Evolutionary conservation across 352 stramenopile species (phyloP), one percentile per base, ranked within the genome.

Genomic region (Phytophthora brassicae): DNA sequence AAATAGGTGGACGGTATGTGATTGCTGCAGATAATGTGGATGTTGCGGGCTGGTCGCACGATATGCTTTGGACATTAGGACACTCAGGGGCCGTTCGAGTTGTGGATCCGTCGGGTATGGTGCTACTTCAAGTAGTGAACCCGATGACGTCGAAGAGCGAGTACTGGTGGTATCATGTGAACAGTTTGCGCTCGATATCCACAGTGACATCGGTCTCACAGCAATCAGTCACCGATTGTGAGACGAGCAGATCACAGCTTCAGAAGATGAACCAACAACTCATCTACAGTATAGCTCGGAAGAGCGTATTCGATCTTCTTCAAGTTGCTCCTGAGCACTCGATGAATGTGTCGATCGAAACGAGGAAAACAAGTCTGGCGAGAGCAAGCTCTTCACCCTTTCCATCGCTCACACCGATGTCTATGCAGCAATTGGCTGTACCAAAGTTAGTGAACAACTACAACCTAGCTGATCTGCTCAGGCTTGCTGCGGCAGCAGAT

Each of bases 101-200:
- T 4, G 64, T 90, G 4, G 73, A 80, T 56, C 75, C 81, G 12
- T 75, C 60, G 6, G 74, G 74, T 13, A 84, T 88, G 59, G 74
- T 89, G 5, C 52, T 92, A 19, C 68, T 92, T 59, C 79, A 92
- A 43, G 47, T 92, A 2, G 26, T 69, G 19, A 90, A 92, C 42
- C 77, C 79, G 2, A 43, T 47, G 19, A 80, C 74, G 9, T 72
- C 77, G 1, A 44, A 55, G 20, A 64, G 83, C 14, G 79, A 92
- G 45, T 72, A 83, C 31, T 92, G 81, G 79, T 92, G 84, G 84
- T 89, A 83, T 29, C 74, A 77, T 54, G 81, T 90, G 12, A 77
- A 90, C 16, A 77, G 56, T 26, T 44, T 90, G 17, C 69, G 65
- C 24, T 57, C 50, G 12, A 66, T 66, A 19, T 44, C 43, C 23